Conservation (phyloP, 2,329 filamentous ascomycete genomes). For the Fusarium nisikadoi region DNA sequence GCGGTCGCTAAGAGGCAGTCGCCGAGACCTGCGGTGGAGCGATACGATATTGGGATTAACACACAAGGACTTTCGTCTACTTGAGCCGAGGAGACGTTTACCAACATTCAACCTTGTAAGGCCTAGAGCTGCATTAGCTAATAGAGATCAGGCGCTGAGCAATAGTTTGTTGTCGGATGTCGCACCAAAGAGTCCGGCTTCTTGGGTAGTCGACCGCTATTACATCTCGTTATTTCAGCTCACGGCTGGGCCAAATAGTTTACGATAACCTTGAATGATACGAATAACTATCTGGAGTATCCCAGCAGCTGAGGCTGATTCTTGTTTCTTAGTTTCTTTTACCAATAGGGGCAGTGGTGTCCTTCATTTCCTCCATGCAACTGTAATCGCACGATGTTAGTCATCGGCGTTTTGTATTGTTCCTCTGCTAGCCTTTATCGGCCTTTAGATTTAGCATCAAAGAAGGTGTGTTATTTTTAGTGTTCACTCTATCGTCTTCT, state of each 20-base stretch:
- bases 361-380: slow-evolving; percentile 8
- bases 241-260: neutral
- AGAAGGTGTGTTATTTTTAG: slow-evolving; percentile 27
- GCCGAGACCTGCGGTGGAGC: slow-evolving; percentile 26
- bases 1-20: slow-evolving; percentile 15
- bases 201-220: neutral
- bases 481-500: neutral
- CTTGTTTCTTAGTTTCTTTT: neutral
- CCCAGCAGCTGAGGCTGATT: neutral
- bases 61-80: neutral
- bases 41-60: slow-evolving; percentile 16
- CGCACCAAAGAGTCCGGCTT: slow-evolving; percentile 23
- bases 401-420: neutral
- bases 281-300: slow-evolving; percentile 3
- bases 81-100: neutral
- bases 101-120: neutral
- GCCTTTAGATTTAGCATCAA: neutral
- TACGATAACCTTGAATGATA: slow-evolving; percentile 1
- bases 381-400: slow-evolving; percentile 3
- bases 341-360: neutral
- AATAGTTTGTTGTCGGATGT: slow-evolving; percentile 13
- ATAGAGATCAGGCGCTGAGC: neutral
- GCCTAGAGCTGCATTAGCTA: neutral
- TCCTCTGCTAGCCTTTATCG: neutral
- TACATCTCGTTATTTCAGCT: slow-evolving; percentile 11